Conservation (phyloP, 139 green algal species). For the Auxenochlorella pyrenoidosa region DNA sequence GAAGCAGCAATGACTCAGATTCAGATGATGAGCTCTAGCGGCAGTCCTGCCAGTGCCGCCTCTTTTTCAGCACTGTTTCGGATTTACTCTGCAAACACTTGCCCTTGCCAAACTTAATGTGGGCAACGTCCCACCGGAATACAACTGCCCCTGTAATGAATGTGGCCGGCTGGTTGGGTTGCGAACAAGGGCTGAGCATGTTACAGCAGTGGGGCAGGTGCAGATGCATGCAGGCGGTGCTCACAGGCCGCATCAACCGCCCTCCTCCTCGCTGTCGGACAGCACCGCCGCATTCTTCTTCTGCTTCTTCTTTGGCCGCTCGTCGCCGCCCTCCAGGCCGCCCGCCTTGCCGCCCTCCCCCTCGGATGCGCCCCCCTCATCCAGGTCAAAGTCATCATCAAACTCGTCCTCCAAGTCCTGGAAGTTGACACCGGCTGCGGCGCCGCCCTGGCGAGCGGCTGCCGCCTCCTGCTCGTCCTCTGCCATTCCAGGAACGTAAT, state of each 20-base stretch:
- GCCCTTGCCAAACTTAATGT: no score
- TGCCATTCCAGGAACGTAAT: no score
- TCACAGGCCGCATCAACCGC: neutral
- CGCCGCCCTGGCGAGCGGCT: neutral
- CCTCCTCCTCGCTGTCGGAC: conserved; percentile 24
- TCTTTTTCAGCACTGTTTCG: neutral
- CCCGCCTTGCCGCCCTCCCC: neutral
- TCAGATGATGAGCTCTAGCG: neutral
- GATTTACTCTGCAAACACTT: neutral
- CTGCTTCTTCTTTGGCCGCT: neutral
- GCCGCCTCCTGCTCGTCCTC: neutral
- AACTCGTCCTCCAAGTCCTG: conserved; percentile 82
- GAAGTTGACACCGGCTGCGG: neutral
- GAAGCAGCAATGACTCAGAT: neutral
- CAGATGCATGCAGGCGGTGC: neutral
- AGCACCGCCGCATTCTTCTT: neutral
- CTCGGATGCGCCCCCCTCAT: neutral
- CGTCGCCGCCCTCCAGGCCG: neutral
- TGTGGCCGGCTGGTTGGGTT: neutral
- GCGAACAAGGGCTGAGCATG: neutral
- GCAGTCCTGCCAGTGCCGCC: neutral
- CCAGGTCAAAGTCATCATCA: conserved; percentile 68
- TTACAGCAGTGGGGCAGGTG: neutral
- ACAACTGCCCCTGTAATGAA: no score
- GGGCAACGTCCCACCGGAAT: no score